Evolutionary conservation across 2,329 filamentous ascomycete genomes (phyloP).

Genomic region (Colletotrichum tamarilloi): DNA sequence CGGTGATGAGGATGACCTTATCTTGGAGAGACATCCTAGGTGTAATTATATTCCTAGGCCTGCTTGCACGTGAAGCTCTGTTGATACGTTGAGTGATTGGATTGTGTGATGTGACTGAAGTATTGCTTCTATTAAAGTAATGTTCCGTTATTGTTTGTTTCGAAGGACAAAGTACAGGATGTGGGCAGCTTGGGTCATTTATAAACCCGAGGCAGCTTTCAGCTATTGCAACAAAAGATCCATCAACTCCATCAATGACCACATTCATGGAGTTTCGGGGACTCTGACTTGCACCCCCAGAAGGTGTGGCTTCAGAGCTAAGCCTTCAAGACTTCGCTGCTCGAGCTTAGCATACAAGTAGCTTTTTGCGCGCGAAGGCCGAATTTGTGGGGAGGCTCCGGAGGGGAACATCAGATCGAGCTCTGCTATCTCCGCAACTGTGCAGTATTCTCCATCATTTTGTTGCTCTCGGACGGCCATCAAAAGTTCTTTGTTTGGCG

Average conservation of each 20-base stretch:
- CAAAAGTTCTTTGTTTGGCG: background rate
- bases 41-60: background rate
- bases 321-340: background rate
- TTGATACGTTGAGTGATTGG: background rate
- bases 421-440: background rate
- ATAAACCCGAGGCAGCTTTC: background rate
- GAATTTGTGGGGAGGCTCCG: slow-evolving; percentile 1
- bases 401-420: background rate
- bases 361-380: slow-evolving; percentile 15
- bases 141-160: too few relatives aligned
- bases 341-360: background rate
- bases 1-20: slow-evolving; percentile 63
- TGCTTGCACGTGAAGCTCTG: background rate
- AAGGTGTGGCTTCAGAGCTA: background rate
- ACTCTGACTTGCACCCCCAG: background rate
- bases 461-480: too few relatives aligned
- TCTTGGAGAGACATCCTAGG: slow-evolving; percentile 46
- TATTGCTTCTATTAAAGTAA: background rate
- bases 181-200: background rate
- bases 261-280: background rate
- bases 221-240: too few relatives aligned
- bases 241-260: background rate
- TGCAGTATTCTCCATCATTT: background rate
- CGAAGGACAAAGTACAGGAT: too few relatives aligned
- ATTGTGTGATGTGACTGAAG: too few relatives aligned